Percentiles rank a stretch among this genome's conserved stretches.
Conservation (phyloP, 78 protist genomes). For the Emiliania huxleyi region DNA sequence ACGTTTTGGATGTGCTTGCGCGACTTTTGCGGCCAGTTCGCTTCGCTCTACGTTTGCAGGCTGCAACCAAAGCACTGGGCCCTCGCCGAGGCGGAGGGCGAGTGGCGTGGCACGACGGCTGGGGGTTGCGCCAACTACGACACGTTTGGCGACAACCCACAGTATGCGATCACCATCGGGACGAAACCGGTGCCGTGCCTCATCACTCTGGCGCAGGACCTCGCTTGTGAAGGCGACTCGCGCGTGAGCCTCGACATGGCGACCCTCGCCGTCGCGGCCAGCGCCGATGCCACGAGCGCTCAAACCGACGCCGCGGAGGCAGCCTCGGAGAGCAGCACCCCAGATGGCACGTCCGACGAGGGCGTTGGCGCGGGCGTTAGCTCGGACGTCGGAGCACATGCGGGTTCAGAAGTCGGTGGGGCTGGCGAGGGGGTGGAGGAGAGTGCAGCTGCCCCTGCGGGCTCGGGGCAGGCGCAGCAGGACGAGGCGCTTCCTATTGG, state of each 20-base stretch:
- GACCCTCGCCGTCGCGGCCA: no score
- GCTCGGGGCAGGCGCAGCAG: no score
- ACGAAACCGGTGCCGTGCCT: neutral
- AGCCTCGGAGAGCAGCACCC: no score
- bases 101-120: neutral
- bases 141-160: neutral
- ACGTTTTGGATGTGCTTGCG: slow-evolving; percentile 27
- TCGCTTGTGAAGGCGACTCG: neutral
- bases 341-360: no score
- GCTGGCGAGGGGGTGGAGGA: no score
- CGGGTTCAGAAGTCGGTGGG: no score
- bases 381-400: no score
- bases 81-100: neutral
- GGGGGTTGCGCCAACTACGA: neutral
- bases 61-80: neutral
- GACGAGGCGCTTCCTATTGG: neutral
- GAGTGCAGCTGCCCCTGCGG: no score
- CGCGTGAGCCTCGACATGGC: no score
- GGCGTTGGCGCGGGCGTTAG: no score
- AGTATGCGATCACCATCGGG: neutral
- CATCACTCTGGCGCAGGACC: neutral
- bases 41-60: neutral
- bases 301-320: no score
- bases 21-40: neutral
- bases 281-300: no score